Evolutionary conservation across 148 eudicot species (phyloP), one percentile per base, ranked within the genome.

Genomic region (Amaranthus palmeri): DNA sequence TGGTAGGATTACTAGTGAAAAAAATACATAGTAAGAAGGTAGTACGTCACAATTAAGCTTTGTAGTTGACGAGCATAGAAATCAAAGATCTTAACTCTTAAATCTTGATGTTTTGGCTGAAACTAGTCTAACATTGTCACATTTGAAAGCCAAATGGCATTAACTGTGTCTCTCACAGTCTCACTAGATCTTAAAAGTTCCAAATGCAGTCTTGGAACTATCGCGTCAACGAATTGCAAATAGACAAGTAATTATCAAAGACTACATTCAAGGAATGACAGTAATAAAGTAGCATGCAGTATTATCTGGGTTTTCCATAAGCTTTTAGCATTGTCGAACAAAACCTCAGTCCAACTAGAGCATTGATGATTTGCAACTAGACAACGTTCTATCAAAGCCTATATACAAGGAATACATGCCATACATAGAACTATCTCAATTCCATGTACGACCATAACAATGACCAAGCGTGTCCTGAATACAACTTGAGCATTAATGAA

Each of bases 321-420:
- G 11, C 17, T 57, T 7, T 49, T 56, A 18, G 14, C 41, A 11
- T 49, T 8, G 15, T 49, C 66, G 10, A 36, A n/a, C 51, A 47
- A 44, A 41, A 49, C 54, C 74, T 60, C 54, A 8, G 18, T 61
- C 59, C 61, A 46, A 51, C 46, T 58, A 61, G 54, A 61, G 15
- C 36, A n/a, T 71, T 58, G 17, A 62, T n/a, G 17, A 15, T 15
- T 65, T 18, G 53, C 47, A 66, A 6, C 52, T 48, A 10, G 43
- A 46, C 4, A 8, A 56, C 25, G 36, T 65, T 47, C 12, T 53
- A 43, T 48, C 25, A 61, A 57, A 67, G 36, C 51, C 42, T 8
- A 61, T 54, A 43, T 40, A 61, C 47, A 25, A 46, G 9, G 51
- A n/a, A 15, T 40, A n/a, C 60, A 52, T 2, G 13, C 8, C 14